A percentile compares a stretch with the other conserved stretches of the same genome.
These are phyloP conservation scores for Aphanomyces astaci DNA, from an alignment of 352 stramenopile genomes.

Conservation along the genomic window DNA sequence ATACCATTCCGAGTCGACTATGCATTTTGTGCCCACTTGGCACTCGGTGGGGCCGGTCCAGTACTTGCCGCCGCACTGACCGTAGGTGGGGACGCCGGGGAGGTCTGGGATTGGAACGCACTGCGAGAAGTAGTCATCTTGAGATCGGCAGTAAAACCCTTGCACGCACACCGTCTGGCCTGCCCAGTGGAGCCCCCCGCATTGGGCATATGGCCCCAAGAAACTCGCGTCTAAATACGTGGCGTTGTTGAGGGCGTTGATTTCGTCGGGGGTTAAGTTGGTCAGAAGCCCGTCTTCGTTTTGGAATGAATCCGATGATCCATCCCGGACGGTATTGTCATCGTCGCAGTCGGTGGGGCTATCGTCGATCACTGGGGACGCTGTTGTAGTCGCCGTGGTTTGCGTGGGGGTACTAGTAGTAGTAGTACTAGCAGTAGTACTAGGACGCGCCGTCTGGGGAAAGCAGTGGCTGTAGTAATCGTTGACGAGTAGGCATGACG, in stretches of 20 bases:
- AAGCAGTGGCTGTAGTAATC: conserved; percentile 2
- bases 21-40: conserved; percentile 1
- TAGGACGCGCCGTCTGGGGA: neutral
- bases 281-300: neutral
- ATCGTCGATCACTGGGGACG: neutral
- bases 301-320: neutral
- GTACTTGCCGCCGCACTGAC: conserved; percentile 10
- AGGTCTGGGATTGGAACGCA: conserved; percentile 19
- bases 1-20: neutral
- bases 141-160: neutral
- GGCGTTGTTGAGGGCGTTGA: neutral
- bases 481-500: neutral
- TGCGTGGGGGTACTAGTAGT: neutral
- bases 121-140: conserved; percentile 9
- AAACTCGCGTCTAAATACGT: neutral
- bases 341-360: neutral
- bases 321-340: no score
- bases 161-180: conserved; percentile 5
- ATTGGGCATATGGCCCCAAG: conserved; percentile 10
- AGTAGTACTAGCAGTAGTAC: neutral
- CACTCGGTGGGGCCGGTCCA: conserved; percentile 11
- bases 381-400: neutral
- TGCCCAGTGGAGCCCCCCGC: neutral
- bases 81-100: neutral
- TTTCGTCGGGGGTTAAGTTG: neutral